Evolutionary conservation across 176 grass and related monocot genomes (phyloP).

Genomic region (Aegilops bicornis): DNA sequence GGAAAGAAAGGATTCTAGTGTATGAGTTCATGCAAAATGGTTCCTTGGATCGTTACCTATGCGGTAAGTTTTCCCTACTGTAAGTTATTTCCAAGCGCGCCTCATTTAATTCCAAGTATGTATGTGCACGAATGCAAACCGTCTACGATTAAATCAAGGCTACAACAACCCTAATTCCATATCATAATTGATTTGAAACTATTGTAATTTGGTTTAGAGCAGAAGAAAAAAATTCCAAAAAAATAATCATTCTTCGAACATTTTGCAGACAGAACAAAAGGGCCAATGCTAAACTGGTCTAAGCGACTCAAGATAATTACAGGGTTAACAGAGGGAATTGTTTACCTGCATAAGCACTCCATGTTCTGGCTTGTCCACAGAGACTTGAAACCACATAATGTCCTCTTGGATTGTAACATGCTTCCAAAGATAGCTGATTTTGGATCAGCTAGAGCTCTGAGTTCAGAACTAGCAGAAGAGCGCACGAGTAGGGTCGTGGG

Average conservation of each 20-base stretch:
- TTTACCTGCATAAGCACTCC: slow-evolving; percentile 41
- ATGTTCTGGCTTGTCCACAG: slow-evolving; percentile 37
- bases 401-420: slow-evolving; percentile 44
- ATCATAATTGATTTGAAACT: background rate
- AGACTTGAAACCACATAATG: slow-evolving; percentile 39
- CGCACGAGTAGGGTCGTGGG: slow-evolving; percentile 39
- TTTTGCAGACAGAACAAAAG: slow-evolving; percentile 1
- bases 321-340: too few relatives aligned
- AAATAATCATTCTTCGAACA: background rate
- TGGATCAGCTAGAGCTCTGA: slow-evolving; percentile 31
- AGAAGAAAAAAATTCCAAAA: background rate
- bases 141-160: background rate
- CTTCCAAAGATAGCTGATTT: slow-evolving; percentile 43
- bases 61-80: too few relatives aligned
- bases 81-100: background rate
- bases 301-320: slow-evolving; percentile 8
- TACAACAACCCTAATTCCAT: background rate
- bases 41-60: too few relatives aligned
- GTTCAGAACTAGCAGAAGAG: slow-evolving; percentile 34
- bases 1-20: too few relatives aligned
- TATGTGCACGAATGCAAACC: background rate
- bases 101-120: background rate
- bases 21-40: too few relatives aligned
- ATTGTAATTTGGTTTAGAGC: background rate
- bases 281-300: slow-evolving; percentile 11